phyloP scores from a whole-genome alignment of 139 green algal genomes.

The Zygnema circumcarinatum region DNA sequence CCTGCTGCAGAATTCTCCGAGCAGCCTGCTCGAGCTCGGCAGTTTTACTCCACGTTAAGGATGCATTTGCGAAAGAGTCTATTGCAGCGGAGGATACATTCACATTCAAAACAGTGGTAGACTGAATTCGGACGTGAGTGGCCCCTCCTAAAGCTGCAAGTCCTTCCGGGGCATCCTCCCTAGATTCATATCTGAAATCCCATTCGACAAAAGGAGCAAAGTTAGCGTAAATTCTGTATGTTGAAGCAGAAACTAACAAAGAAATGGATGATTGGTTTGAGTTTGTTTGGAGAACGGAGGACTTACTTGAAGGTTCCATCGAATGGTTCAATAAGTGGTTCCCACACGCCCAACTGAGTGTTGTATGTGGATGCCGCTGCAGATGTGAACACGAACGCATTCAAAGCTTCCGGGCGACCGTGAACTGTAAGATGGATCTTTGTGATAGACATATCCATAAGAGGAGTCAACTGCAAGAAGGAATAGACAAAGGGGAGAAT shows the following conservation, averaged over 20 bases:
- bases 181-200: slow-evolving; percentile 36
- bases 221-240: too few species aligned
- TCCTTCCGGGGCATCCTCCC: background rate
- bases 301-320: slow-evolving; percentile 71
- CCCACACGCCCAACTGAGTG: slow-evolving; percentile 72
- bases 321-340: slow-evolving; percentile 87
- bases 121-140: slow-evolving; percentile 61
- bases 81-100: slow-evolving; percentile 63
- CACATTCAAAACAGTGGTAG: slow-evolving; percentile 67
- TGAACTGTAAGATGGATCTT: background rate
- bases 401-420: slow-evolving; percentile 9
- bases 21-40: slow-evolving; percentile 16
- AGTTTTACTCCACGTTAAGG: slow-evolving; percentile 23
- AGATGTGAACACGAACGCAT: slow-evolving; percentile 42
- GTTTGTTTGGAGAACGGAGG: too few species aligned
- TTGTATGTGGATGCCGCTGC: slow-evolving; percentile 74
- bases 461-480: slow-evolving; percentile 23
- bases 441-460: slow-evolving; percentile 7
- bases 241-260: too few species aligned
- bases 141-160: slow-evolving; percentile 30
- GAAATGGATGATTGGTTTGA: too few species aligned
- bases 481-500: too few species aligned
- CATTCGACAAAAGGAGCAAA: too few species aligned
- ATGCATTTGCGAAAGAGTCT: slow-evolving; percentile 14
- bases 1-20: background rate